phyloP scores from a whole-genome alignment of 345 rosid genomes.

The Citrus reticulata region DNA sequence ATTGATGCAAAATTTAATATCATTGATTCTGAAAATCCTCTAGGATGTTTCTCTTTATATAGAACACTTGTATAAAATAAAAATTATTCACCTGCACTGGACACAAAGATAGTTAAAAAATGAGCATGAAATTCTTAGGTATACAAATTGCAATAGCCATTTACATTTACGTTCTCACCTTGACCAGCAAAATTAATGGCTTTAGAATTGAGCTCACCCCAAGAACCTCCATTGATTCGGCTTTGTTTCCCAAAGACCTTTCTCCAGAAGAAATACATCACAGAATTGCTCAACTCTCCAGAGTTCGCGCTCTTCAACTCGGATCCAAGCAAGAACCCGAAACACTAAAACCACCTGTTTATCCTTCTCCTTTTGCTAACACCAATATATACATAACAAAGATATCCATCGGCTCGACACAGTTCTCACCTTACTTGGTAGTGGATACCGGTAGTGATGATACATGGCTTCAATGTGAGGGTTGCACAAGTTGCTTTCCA shows the following conservation, averaged over 20 bases:
- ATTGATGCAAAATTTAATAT: too few relatives aligned
- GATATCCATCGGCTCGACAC: background rate
- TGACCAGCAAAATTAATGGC: background rate
- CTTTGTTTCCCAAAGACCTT: background rate
- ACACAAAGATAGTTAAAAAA: too few relatives aligned
- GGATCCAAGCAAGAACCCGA: too few relatives aligned
- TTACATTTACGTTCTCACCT: too few relatives aligned
- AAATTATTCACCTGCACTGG: too few relatives aligned
- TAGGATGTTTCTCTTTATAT: too few relatives aligned
- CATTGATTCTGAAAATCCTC: too few relatives aligned
- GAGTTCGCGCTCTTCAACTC: background rate
- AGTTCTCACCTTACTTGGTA: background rate
- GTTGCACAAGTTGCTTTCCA: conserved; percentile 1
- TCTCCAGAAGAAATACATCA: background rate
- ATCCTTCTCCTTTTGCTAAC: background rate
- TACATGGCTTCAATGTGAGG: conserved; percentile 10
- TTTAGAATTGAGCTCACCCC: background rate
- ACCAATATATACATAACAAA: background rate
- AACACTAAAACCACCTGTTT: background rate
- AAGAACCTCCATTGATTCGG: background rate
- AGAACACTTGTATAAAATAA: too few relatives aligned
- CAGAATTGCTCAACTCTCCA: background rate
- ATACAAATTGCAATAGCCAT: too few relatives aligned
- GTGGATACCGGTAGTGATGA: background rate
- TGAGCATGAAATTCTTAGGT: too few relatives aligned